These are phyloP conservation scores for Neurospora sp. DNA, from an alignment of 495 filamentous ascomycete genomes.

Conservation along the genomic window DNA sequence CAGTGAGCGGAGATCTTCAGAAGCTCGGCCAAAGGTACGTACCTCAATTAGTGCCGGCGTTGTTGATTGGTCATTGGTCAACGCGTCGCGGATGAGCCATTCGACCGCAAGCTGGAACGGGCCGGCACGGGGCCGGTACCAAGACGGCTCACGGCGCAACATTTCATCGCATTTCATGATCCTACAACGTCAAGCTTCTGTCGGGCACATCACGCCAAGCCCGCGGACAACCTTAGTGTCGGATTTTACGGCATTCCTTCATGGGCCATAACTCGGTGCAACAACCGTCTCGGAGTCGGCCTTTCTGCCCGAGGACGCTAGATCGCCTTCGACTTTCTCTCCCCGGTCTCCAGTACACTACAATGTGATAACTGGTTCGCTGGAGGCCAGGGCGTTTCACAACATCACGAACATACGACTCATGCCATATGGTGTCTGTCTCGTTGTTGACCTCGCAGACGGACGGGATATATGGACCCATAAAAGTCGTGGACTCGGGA, in stretches of 20 bases:
- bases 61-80: neutral
- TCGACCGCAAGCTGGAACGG: neutral
- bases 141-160: neutral
- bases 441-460: neutral
- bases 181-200: neutral
- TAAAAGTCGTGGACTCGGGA: neutral
- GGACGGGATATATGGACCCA: neutral
- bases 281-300: neutral
- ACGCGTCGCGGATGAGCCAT: neutral
- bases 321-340: neutral
- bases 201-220: neutral
- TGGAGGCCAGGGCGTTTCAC: neutral
- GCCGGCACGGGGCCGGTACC: neutral
- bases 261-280: neutral
- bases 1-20: neutral
- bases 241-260: neutral
- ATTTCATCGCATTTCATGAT: neutral
- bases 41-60: neutral
- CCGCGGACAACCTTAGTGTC: neutral
- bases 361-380: neutral
- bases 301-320: neutral
- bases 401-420: neutral
- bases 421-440: neutral
- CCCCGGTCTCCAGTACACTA: neutral
- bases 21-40: neutral